Evolutionary conservation across 805 yeast genomes (phyloP).

Genomic region (Saccharomycopsis fermentans): DNA sequence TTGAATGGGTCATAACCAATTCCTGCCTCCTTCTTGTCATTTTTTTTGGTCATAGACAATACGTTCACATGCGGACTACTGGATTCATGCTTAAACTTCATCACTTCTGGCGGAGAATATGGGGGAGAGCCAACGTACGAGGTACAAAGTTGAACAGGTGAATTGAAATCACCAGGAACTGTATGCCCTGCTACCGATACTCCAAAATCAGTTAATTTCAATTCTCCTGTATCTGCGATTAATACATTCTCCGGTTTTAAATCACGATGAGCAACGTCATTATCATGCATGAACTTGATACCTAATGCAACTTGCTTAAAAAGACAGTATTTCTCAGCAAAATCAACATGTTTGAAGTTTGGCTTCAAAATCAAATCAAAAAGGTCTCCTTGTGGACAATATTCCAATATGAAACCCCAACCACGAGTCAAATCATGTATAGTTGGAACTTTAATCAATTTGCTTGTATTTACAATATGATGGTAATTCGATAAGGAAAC

Average conservation of each 20-base stretch:
- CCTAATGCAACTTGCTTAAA: conserved; percentile 80
- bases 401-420: conserved; percentile 93
- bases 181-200: conserved; percentile 70
- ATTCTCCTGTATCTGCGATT: conserved; percentile 43
- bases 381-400: conserved; percentile 79
- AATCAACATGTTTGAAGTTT: conserved; percentile 47
- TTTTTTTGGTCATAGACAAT: conserved; percentile 22
- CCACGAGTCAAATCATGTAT: conserved; percentile 46
- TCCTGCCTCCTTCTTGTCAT: conserved; percentile 26
- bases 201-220: conserved; percentile 93
- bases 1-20: conserved; percentile 50
- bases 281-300: conserved; percentile 61
- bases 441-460: conserved; percentile 47
- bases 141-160: conserved; percentile 29
- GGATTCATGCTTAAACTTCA: conserved; percentile 23
- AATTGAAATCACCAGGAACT: conserved; percentile 37
- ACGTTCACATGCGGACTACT: neutral
- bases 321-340: conserved; percentile 55
- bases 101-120: conserved; percentile 70
- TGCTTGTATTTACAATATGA: conserved; percentile 50
- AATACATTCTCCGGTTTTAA: conserved; percentile 89
- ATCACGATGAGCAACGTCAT: conserved; percentile 85
- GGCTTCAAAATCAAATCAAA: conserved; percentile 48
- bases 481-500: conserved; percentile 42
- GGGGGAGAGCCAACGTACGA: conserved; percentile 73